phyloP scores from a whole-genome alignment of 2,329 filamentous ascomycete genomes.

The Xylariomycetidae sp. region DNA sequence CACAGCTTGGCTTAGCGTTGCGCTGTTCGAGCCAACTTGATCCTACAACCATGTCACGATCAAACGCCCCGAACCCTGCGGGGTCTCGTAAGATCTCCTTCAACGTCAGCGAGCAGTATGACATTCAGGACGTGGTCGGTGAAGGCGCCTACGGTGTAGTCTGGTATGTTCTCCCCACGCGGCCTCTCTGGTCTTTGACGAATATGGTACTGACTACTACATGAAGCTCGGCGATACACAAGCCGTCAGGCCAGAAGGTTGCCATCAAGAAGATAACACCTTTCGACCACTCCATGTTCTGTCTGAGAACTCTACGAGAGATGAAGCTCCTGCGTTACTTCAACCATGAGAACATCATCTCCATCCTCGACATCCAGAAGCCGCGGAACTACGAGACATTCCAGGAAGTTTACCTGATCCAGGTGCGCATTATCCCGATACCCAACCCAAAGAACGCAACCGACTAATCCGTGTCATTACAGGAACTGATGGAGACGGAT shows the following conservation, averaged over 20 bases:
- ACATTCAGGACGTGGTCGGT: constrained; percentile 98
- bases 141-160: constrained; percentile 98
- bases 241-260: constrained; percentile 96
- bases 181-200: neutral
- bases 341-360: constrained; percentile 99
- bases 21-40: constrained; percentile 1
- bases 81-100: constrained; percentile 94
- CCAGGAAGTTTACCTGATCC: constrained; percentile 96
- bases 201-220: constrained; percentile 7
- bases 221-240: constrained; percentile 86
- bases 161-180: constrained; percentile 58
- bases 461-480: constrained; percentile 12
- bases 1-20: no score
- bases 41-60: constrained; percentile 44
- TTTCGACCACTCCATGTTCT: constrained; percentile 99
- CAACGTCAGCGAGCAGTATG: constrained; percentile 99
- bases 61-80: constrained; percentile 49
- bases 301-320: constrained; percentile 88
- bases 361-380: constrained; percentile 98
- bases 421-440: constrained; percentile 50
- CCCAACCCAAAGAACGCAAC: neutral
- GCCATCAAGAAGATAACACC: constrained; percentile 99
- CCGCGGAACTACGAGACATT: constrained; percentile 93
- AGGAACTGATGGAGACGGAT: constrained; percentile 99
- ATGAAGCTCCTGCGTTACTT: constrained; percentile 99